Base-by-base conservation (phyloP, 106 monocot species). In the Narthecium ossifragum region DNA sequence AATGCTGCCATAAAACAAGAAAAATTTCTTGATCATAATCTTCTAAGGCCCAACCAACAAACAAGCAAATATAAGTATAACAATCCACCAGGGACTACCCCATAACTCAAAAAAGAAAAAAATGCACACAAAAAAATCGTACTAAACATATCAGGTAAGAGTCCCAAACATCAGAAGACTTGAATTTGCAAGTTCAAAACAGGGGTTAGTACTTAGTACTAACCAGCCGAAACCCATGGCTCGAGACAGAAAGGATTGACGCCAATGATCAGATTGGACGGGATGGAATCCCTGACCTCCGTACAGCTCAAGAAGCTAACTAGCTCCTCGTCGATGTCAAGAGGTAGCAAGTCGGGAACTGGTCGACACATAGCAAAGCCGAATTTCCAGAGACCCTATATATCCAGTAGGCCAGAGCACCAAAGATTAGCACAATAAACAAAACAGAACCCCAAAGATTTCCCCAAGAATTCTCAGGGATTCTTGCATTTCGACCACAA, bases 211-310 rank as follows among this genome's bases (percentile, higher is more conserved):
- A n/a, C n/a, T n/a, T n/a, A n/a, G 18, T 43, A 60, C 60, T 62
- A 51, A 73, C 77, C 82, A 46, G 68, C 46, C 45, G 61, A 80
- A 63, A 62, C 30, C 62, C 51, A 50, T 13, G 70, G 75, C 37
- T 66, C 52, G 20, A 67, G 22, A 13, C 30, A 61, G 50, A 80
- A 75, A 61, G 80, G 80, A 38, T 61, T 62, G 26, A 80, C 55
- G 32, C 53, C 80, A 15, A 57, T 71, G 28, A 67, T 56, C 33
- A 75, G 55, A 36, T 75, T 80, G 11, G 15, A 24, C 31, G 80
- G 80, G 14, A 63, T 27, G 20, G 66, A 71, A 69, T 80, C 80
- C 30, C 70, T 62, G 37, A 53, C 30, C 28, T 28, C 51, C 71
- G 65, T 57, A 49, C 24, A 27, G 6, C 43, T 53, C 63, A 80